These are phyloP conservation scores for Osmanthus fragrans DNA, from an alignment of 257 asterid genomes.

Conservation along the genomic window DNA sequence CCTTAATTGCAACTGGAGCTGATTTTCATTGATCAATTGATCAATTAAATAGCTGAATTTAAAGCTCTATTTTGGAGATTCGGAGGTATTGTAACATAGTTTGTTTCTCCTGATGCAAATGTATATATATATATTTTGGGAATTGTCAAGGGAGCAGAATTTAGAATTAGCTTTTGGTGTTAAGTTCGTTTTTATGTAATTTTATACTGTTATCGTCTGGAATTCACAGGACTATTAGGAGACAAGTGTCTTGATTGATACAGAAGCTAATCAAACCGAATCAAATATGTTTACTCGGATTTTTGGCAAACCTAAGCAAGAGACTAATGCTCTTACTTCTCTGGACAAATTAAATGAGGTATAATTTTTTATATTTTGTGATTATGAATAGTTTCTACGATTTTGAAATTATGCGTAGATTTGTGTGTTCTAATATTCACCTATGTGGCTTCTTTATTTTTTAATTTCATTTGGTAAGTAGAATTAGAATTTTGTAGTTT, in stretches of 20 bases:
- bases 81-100: not conserved
- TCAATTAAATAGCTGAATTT: not conserved
- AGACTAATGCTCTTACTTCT: conserved; percentile 51
- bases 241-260: conserved; percentile 1
- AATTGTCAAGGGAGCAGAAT: not conserved
- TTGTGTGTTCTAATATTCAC: no score
- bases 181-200: not conserved
- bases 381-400: not conserved
- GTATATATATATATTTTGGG: no score
- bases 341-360: conserved; percentile 75
- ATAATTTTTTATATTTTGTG: conserved; percentile 12
- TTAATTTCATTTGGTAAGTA: not conserved
- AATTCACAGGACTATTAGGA: conserved; percentile 6
- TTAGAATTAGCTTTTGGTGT: not conserved
- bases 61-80: not conserved
- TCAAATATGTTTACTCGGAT: conserved; percentile 61
- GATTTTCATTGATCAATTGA: not conserved
- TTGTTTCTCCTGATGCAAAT: not conserved
- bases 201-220: not conserved
- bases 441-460: no score
- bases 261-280: conserved; percentile 7
- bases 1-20: not conserved
- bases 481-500: not conserved
- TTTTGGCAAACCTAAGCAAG: conserved; percentile 63
- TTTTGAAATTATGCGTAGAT: not conserved